Evolutionary conservation across 2,329 filamentous ascomycete genomes (phyloP).

Genomic region (Colletotrichum chlorophyti): DNA sequence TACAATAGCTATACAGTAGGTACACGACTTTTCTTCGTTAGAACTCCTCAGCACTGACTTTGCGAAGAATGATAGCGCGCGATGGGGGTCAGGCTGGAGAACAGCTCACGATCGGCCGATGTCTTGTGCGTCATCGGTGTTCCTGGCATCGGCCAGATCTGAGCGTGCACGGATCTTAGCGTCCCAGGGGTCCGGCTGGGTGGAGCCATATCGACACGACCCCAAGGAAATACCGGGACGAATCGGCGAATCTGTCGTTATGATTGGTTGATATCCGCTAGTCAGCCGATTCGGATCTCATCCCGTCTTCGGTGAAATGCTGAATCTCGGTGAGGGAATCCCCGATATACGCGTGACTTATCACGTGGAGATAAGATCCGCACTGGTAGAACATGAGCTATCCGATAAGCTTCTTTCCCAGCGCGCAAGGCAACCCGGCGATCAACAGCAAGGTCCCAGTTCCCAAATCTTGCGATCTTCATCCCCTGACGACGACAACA

Average conservation of each 20-base stretch:
- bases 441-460: background rate
- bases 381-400: too few relatives aligned
- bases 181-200: slow-evolving; percentile 11
- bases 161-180: slow-evolving; percentile 25
- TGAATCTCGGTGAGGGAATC: background rate
- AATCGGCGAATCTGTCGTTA: too few relatives aligned
- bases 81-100: slow-evolving; percentile 14
- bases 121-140: slow-evolving; percentile 30
- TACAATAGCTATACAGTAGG: too few relatives aligned
- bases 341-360: background rate
- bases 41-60: too few relatives aligned
- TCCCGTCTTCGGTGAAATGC: background rate
- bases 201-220: too few relatives aligned
- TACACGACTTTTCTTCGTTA: too few relatives aligned
- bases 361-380: slow-evolving; percentile 8
- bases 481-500: background rate
- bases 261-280: too few relatives aligned
- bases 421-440: background rate
- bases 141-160: slow-evolving; percentile 29
- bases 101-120: slow-evolving; percentile 27
- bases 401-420: background rate
- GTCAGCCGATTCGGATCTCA: too few relatives aligned
- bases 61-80: background rate
- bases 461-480: background rate
- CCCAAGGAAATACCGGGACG: too few relatives aligned